Percentiles rank a stretch among this genome's conserved stretches.
Conservation (phyloP, 2,329 filamentous ascomycete species). For the Zasmidium cellare region DNA sequence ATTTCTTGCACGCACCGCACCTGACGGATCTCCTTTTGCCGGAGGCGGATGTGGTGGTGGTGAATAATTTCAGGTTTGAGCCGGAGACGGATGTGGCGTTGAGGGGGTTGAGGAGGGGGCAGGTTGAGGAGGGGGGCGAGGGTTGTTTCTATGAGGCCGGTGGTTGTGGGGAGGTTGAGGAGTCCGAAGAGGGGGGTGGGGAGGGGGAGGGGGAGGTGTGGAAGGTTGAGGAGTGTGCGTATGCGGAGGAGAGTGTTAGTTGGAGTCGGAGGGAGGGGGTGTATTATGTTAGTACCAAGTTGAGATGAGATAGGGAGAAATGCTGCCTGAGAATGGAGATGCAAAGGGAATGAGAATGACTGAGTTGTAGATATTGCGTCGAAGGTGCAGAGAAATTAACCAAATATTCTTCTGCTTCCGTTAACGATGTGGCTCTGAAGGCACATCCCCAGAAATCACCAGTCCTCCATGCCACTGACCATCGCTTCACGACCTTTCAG, state of each 20-base stretch:
- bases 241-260: constrained; percentile 68
- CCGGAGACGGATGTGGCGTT: constrained; percentile 79
- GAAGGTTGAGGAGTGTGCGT: constrained; percentile 72
- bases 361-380: no score
- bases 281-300: constrained; percentile 80
- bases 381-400: no score
- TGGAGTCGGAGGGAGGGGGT: constrained; percentile 82
- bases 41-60: constrained; percentile 86
- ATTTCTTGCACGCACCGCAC: constrained; percentile 72
- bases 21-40: constrained; percentile 68
- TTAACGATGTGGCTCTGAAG: no score
- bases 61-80: constrained; percentile 95
- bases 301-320: not conserved
- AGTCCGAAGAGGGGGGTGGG: constrained; percentile 55
- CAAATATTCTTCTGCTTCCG: no score
- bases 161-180: constrained; percentile 77
- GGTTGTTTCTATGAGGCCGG: constrained; percentile 85
- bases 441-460: no score
- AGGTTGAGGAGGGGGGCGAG: constrained; percentile 85
- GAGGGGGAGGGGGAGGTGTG: constrained; percentile 68
- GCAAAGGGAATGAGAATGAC: no score
- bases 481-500: no score
- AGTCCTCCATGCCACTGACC: no score
- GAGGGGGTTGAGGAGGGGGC: constrained; percentile 74
- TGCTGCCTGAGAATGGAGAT: no score